These are phyloP conservation scores for Lichtheimia hyalospora DNA, from an alignment of 371 early-diverging fungal species.

Conservation along the genomic window DNA sequence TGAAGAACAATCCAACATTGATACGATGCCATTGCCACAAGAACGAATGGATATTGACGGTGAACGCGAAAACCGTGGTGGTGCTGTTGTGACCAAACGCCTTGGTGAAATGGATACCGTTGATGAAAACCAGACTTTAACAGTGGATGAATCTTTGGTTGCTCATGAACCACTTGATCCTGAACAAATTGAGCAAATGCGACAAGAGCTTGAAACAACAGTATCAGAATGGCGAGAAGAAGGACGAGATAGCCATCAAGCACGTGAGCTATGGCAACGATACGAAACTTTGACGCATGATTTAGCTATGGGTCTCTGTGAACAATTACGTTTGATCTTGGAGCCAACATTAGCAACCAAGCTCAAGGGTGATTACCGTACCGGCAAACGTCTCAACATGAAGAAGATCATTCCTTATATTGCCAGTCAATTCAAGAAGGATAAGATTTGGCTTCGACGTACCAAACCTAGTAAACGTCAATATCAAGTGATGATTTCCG, in stretches of 20 bases:
- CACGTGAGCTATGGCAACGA: constrained; percentile 84
- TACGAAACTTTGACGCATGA: constrained; percentile 89
- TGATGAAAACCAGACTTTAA: constrained; percentile 37
- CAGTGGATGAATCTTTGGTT: constrained; percentile 45
- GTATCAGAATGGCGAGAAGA: constrained; percentile 61
- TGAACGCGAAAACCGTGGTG: constrained; percentile 22
- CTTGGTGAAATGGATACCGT: constrained; percentile 20
- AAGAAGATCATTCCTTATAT: constrained; percentile 99
- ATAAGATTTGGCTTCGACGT: constrained; percentile 99
- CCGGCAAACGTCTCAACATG: constrained; percentile 99
- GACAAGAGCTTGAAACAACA: constrained; percentile 58
- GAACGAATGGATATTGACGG: constrained; percentile 36
- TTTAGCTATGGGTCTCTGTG: constrained; percentile 87
- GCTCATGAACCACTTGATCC: constrained; percentile 60
- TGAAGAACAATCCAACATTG: constrained; percentile 26
- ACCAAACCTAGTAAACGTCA: constrained; percentile 97
- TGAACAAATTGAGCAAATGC: constrained; percentile 61
- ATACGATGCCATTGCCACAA: constrained; percentile 41
- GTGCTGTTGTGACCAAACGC: constrained; percentile 41
- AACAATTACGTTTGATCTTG: constrained; percentile 95
- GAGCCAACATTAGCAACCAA: constrained; percentile 97
- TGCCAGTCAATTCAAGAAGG: constrained; percentile 98
- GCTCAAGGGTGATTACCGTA: constrained; percentile 98
- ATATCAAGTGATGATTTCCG: constrained; percentile 97
- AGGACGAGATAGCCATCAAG: constrained; percentile 60